A percentile compares a stretch with the other conserved stretches of the same genome.
phyloP scores from a whole-genome alignment of 352 stramenopile genomes.

The Bremia lactucae region DNA sequence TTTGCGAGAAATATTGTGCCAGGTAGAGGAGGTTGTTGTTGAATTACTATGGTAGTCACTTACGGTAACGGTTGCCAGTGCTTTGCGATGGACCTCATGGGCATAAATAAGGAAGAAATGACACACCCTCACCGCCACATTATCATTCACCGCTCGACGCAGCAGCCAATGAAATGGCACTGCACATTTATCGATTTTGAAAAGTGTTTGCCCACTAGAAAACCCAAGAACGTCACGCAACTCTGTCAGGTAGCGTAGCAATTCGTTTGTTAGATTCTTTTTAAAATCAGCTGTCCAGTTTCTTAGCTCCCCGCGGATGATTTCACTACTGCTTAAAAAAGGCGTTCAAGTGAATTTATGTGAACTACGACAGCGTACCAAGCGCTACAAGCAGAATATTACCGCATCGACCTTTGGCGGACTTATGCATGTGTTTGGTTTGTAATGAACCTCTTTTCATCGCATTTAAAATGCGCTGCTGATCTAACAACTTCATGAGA shows the following conservation, averaged over 20 bases:
- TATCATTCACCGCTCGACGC: constrained; percentile 26
- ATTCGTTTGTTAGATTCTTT: neutral
- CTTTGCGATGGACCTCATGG: constrained; percentile 60
- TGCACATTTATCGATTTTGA: constrained; percentile 77
- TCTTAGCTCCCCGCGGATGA: constrained; percentile 51
- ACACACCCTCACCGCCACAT: constrained; percentile 70
- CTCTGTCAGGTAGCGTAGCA: constrained; percentile 40
- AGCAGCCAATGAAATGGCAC: constrained; percentile 15
- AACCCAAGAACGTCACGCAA: constrained; percentile 74
- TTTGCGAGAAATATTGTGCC: constrained; percentile 51
- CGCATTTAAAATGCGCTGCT: no score
- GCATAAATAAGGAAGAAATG: constrained; percentile 79
- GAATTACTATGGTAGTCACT: neutral
- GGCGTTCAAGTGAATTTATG: constrained; percentile 28
- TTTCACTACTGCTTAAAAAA: constrained; percentile 34
- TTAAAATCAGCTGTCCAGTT: constrained; percentile 27
- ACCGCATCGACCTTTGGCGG: constrained; percentile 24
- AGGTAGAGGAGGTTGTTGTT: constrained; percentile 19
- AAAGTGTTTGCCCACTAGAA: constrained; percentile 49
- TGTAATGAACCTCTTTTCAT: constrained; percentile 24
- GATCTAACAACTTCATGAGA: no score
- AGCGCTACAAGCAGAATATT: constrained; percentile 51
- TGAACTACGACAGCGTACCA: constrained; percentile 41
- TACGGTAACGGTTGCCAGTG: constrained; percentile 21
- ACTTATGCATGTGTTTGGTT: constrained; percentile 36